Evolutionary conservation across 768 basidiomycete genomes (phyloP).

Genomic region (Lepiota subincarnata): DNA sequence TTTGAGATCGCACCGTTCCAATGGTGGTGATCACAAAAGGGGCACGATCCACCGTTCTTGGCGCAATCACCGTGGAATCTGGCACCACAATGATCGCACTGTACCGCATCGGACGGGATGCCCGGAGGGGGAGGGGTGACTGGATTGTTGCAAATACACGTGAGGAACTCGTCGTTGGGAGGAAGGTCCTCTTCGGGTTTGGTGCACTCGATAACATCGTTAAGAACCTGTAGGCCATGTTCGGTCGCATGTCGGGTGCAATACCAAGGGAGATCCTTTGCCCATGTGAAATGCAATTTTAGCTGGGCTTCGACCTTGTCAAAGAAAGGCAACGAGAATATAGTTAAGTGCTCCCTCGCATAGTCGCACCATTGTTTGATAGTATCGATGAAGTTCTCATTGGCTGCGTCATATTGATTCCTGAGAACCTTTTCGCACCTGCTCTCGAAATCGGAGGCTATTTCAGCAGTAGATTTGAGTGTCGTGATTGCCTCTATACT

Average conservation of each 20-base stretch:
- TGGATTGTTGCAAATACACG: constrained; percentile 75
- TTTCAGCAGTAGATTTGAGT: constrained; percentile 65
- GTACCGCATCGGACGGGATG: constrained; percentile 75
- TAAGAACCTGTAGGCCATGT: constrained; percentile 61
- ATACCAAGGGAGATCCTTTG: constrained; percentile 76
- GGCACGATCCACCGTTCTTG: constrained; percentile 85
- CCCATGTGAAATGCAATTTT: constrained; percentile 62
- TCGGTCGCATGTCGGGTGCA: constrained; percentile 60
- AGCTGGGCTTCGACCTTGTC: constrained; percentile 71
- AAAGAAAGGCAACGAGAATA: constrained; percentile 71
- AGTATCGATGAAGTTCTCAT: constrained; percentile 65
- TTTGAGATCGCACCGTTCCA: constrained; percentile 87
- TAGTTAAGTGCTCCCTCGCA: constrained; percentile 63
- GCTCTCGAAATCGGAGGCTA: constrained; percentile 74
- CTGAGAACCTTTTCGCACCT: constrained; percentile 73
- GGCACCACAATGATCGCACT: constrained; percentile 87
- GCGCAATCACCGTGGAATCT: constrained; percentile 84
- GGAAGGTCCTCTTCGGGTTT: constrained; percentile 76
- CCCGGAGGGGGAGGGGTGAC: constrained; percentile 80
- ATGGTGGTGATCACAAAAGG: constrained; percentile 88
- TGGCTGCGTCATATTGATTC: constrained; percentile 50
- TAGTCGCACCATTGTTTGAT: constrained; percentile 74
- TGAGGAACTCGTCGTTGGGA: constrained; percentile 76
- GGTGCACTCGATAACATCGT: constrained; percentile 74
- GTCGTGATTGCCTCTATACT: constrained; percentile 62